Percentiles rank a stretch among this genome's conserved stretches.
These are phyloP conservation scores for Mucor plumbeus DNA, from an alignment of 371 early-diverging fungal genomes.

Conservation along the genomic window DNA sequence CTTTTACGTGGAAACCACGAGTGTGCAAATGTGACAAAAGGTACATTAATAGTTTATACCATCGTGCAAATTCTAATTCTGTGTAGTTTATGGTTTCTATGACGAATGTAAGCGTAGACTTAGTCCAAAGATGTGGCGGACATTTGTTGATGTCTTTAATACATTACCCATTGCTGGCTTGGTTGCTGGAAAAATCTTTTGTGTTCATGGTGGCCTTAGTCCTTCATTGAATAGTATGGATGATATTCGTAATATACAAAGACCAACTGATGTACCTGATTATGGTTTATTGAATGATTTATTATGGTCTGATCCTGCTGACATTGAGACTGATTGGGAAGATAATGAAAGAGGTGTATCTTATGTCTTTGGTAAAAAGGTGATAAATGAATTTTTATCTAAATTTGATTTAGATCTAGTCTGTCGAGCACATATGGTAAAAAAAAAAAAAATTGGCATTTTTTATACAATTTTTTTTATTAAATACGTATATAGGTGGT, in stretches of 20 bases:
- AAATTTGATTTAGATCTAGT: constrained; percentile 88
- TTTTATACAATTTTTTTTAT: constrained; percentile 26
- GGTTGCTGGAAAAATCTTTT: constrained; percentile 96
- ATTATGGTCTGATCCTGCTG: constrained; percentile 91
- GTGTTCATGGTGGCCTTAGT: constrained; percentile 97
- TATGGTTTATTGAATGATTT: constrained; percentile 86
- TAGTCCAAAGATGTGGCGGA: constrained; percentile 95
- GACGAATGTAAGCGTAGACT: constrained; percentile 99
- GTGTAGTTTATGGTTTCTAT: constrained; percentile 95
- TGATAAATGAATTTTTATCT: constrained; percentile 86
- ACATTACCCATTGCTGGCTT: constrained; percentile 96
- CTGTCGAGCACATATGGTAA: constrained; percentile 93
- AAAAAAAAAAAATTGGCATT: not conserved
- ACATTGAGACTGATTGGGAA: constrained; percentile 86
- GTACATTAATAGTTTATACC: not conserved
- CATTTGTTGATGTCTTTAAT: constrained; percentile 98
- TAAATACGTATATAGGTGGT: constrained; percentile 80
- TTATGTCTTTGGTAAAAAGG: constrained; percentile 92
- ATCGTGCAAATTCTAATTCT: constrained; percentile 21
- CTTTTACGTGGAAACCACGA: constrained; percentile 98
- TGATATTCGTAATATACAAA: constrained; percentile 87
- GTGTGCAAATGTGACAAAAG: constrained; percentile 91
- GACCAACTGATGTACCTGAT: constrained; percentile 98
- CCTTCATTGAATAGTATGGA: constrained; percentile 90
- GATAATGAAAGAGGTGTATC: constrained; percentile 98